These are phyloP conservation scores for Rhizopus microsporus DNA, from an alignment of 371 early-diverging fungal species.

Conservation along the genomic window DNA sequence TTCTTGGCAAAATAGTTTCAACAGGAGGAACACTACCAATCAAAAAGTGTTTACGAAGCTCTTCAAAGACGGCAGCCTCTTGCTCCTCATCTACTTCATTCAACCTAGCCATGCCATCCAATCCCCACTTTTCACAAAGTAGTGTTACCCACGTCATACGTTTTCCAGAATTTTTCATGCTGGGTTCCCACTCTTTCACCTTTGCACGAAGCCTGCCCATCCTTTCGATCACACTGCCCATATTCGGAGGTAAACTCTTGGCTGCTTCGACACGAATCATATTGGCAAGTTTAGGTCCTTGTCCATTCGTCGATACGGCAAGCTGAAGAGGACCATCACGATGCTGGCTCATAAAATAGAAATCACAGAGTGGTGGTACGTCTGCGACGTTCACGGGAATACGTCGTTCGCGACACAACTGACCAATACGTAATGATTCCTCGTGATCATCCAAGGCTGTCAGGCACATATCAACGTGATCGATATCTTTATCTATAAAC, in stretches of 20 bases:
- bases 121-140: slow-evolving; percentile 64
- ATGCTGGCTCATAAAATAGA: slow-evolving; percentile 89
- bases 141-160: slow-evolving; percentile 84
- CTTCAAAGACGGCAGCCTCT: slow-evolving; percentile 39
- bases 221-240: slow-evolving; percentile 70
- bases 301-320: slow-evolving; percentile 88
- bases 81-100: slow-evolving; percentile 25
- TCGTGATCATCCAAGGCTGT: slow-evolving; percentile 79
- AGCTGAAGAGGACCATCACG: slow-evolving; percentile 84
- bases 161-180: slow-evolving; percentile 61
- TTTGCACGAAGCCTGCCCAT: slow-evolving; percentile 71
- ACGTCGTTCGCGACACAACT: slow-evolving; percentile 60
- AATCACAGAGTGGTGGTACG: slow-evolving; percentile 87
- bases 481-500: slow-evolving; percentile 61
- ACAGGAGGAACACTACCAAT: slow-evolving; percentile 33
- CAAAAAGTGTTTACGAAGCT: slow-evolving; percentile 62
- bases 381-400: slow-evolving; percentile 95
- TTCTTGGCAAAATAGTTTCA: slow-evolving; percentile 22
- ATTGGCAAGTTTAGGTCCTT: slow-evolving; percentile 86
- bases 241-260: slow-evolving; percentile 62
- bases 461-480: slow-evolving; percentile 71
- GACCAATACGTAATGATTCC: slow-evolving; percentile 71
- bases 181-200: slow-evolving; percentile 70
- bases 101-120: slow-evolving; percentile 34
- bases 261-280: slow-evolving; percentile 72